Evolutionary conservation across 2,329 filamentous ascomycete species (phyloP), one percentile per base, ranked within the genome.

Genomic region (Helicocarpus griseus): DNA sequence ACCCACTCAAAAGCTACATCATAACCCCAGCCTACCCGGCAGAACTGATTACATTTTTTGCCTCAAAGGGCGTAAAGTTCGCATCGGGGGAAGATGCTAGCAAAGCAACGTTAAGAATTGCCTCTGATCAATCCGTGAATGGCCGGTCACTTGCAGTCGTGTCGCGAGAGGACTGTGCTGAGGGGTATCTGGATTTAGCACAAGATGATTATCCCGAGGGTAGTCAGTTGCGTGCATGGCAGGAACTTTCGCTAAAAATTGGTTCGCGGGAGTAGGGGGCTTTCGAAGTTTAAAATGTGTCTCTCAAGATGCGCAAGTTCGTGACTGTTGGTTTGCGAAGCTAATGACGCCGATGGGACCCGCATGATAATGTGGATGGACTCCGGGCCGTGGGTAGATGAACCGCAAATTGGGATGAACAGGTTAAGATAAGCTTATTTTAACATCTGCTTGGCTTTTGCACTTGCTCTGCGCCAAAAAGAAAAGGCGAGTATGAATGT

Each of bases 231-330:
- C 39, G 58, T 44, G 60, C 86, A 64, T 91, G 87, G 44, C 67
- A 68, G 61, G 76, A 86, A 5, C 70, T 69, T 17, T 76, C 57
- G 60, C 84, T 80, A 56, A 74, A 69, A 0, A 72, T 73, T 68
- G 86, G 89, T 36, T 60, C 59, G 29, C 28, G 28, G 19, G 24
- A 28, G 6, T 35, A 35, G 6, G n/a, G 6, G 41, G 19, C n/a
- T 17, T 19, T 14, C 24, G 8, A 19, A n/a, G n/a, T 17, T 29
- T 17, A n/a, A n/a, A n/a, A n/a, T n/a, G n/a, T n/a, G n/a, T n/a
- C n/a, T n/a, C n/a, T n/a, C n/a, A n/a, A n/a, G n/a, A n/a, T n/a
- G n/a, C n/a, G n/a, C n/a, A n/a, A n/a, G n/a, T n/a, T n/a, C n/a
- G n/a, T n/a, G n/a, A n/a, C n/a, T n/a, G n/a, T n/a, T n/a, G n/a